Percentiles rank a stretch among this genome's conserved stretches.
Evolutionary conservation across 306 rosid genomes (phyloP).

Genomic region (Malus sylvestris): DNA sequence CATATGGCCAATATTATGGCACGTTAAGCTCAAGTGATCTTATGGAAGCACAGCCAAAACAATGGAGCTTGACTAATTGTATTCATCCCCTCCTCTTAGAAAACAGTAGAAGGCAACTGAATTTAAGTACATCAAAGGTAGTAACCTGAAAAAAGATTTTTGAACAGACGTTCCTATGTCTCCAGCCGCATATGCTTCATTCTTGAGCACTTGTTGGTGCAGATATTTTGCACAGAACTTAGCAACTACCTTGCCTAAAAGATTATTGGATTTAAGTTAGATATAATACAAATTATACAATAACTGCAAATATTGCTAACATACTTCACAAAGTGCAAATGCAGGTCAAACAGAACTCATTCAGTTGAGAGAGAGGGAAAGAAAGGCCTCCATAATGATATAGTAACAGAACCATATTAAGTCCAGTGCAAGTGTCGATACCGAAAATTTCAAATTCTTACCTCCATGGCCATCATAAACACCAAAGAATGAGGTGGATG

Average conservation of each 20-base stretch:
- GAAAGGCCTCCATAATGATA: background rate
- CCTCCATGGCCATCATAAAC: conserved; percentile 99
- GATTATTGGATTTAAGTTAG: conserved; percentile 25
- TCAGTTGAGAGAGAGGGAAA: background rate
- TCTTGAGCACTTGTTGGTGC: conserved; percentile 81
- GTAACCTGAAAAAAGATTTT: conserved; percentile 80
- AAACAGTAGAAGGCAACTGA: conserved; percentile 17
- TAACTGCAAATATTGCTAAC: background rate
- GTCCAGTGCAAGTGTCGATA: conserved; percentile 9
- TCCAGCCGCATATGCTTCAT: conserved; percentile 59
- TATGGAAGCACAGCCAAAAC: background rate
- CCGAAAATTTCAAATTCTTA: conserved; percentile 34
- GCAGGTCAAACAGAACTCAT: background rate
- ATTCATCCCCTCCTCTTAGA: background rate
- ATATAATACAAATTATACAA: conserved; percentile 11
- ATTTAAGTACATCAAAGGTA: conserved; percentile 11
- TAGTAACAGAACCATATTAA: background rate
- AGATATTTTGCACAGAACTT: conserved; percentile 94
- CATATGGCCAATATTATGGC: background rate
- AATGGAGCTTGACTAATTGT: background rate
- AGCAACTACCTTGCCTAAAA: conserved; percentile 93
- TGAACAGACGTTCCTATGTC: conserved; percentile 76
- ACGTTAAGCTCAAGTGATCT: background rate
- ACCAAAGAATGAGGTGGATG: conserved; percentile 83
- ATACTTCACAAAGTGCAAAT: background rate